Percentiles rank a stretch among this genome's conserved stretches.
Evolutionary conservation across 169 alveolate species (phyloP).

Genomic region (Plasmodium blacklocki): DNA sequence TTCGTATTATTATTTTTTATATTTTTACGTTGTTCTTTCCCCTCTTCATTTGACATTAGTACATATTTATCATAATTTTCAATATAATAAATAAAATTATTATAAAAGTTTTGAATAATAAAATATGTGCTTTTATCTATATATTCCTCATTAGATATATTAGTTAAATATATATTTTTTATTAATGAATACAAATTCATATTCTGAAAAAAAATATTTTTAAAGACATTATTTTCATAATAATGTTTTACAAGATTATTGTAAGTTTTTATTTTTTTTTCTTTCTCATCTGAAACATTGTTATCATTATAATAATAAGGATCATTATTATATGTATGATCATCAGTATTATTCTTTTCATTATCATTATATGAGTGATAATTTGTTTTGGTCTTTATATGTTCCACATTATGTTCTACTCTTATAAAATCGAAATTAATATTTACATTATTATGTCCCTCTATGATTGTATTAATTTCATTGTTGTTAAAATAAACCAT

Average conservation of each 20-base stretch:
- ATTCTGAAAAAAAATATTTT: constrained; percentile 42
- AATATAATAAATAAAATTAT: constrained; percentile 21
- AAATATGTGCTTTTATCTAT: constrained; percentile 18
- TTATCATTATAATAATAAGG: constrained; percentile 4
- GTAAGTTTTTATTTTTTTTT: neutral
- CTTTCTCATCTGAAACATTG: neutral
- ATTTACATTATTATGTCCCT: neutral
- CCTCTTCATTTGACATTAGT: too few species aligned
- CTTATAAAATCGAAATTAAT: constrained; percentile 19
- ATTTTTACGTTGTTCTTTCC: neutral
- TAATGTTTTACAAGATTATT: constrained; percentile 28
- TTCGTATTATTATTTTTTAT: neutral
- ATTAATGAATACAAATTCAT: constrained; percentile 42
- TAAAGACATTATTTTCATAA: constrained; percentile 24
- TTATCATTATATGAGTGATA: neutral
- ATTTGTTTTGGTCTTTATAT: neutral
- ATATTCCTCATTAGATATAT: neutral
- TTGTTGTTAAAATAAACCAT: constrained; percentile 32
- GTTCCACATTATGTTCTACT: neutral
- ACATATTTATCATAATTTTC: constrained; percentile 5
- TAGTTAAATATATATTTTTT: constrained; percentile 36
- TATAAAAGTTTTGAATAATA: constrained; percentile 14
- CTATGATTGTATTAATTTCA: constrained; percentile 33
- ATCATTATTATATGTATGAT: neutral
- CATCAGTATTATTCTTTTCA: neutral